Evolutionary conservation across 139 green algal genomes (phyloP).

Genomic region (Closterium sp.): DNA sequence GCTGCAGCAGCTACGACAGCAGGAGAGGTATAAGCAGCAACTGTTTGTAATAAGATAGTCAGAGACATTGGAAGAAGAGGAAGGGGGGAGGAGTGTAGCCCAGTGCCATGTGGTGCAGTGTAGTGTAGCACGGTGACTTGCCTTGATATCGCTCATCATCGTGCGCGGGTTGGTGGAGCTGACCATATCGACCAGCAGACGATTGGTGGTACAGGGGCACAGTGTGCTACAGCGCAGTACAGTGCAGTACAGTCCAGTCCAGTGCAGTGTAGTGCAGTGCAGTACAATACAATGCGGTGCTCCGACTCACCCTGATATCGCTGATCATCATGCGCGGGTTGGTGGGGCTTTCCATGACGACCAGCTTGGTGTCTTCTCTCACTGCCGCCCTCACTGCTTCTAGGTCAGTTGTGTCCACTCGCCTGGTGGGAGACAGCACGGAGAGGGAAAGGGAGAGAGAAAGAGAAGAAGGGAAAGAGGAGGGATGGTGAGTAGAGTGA

Average conservation of each 20-base stretch:
- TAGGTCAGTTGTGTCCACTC: slow-evolving; percentile 87
- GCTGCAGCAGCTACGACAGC: too few relatives aligned
- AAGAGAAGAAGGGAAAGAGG: background rate
- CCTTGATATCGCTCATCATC: too few relatives aligned
- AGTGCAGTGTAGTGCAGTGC: too few relatives aligned
- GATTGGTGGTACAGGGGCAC: background rate
- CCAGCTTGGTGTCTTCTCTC: slow-evolving; percentile 65
- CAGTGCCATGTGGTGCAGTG: too few relatives aligned
- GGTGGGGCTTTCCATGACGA: slow-evolving; percentile 97
- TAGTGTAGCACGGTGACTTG: background rate
- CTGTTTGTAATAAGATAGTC: background rate
- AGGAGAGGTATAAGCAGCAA: too few relatives aligned
- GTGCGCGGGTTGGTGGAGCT: background rate
- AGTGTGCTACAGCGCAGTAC: background rate
- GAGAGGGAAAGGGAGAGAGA: background rate
- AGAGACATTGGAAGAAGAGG: too few relatives aligned
- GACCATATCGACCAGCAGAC: too few relatives aligned
- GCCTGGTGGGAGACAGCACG: background rate
- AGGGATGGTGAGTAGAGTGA: background rate
- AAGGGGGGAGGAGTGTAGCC: too few relatives aligned
- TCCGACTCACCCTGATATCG: slow-evolving; percentile 70
- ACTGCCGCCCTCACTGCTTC: slow-evolving; percentile 54
- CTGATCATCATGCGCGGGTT: slow-evolving; percentile 97
- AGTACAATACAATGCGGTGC: background rate
- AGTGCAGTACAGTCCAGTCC: too few relatives aligned